Evolutionary conservation across 495 filamentous ascomycete species (phyloP), one percentile per base, ranked within the genome.

Genomic region (Penicillium macrosclerotiorum): DNA sequence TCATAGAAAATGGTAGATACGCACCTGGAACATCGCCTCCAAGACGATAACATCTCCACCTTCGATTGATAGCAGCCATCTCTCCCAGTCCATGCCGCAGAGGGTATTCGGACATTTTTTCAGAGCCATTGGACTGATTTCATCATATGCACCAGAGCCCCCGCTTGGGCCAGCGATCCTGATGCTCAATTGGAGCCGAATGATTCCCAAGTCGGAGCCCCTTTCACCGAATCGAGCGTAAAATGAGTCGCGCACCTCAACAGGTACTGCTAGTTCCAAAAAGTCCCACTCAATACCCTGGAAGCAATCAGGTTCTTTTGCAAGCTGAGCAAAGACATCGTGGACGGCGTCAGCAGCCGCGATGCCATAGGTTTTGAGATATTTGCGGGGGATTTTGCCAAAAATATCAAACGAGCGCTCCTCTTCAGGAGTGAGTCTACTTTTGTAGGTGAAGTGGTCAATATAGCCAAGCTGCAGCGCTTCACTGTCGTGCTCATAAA

Each of bases 401-500:
- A 37, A 24, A 1, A 8, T 11, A 12, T 37, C 20, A 13, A 24
- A 14, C 1, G 35, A 37, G 20, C 20, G 3, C 20, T 24, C 20
- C 16, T 37, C 35, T 22, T 37, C 35, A 2, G 4, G 18, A 16
- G 12, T 37, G 19, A 29, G 25, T 14, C 25, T 19, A 30, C 24
- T 13, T 11, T 31, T 42, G 27, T 29, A 41, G 14, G n/a, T 26
- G 29, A 16, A 20, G 27, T 14, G 13, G 22, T 23, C 22, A 12
- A 40, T 17, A 26, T 27, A 23, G 3, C 25, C 25, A 12, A 25
- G 11, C n/a, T 25, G 37, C 13, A 40, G 37, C 11, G 37, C 23
- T 16, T 20, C 22, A 20, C 37, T 40, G 37, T 40, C 37, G 17
- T 40, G n/a, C 37, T 40, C 37, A 14, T 27, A 40, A 11, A 29